A percentile compares a stretch with the other conserved stretches of the same genome.
These are phyloP conservation scores for Mercurialis annua DNA, from an alignment of 345 rosid genomes.

Conservation along the genomic window DNA sequence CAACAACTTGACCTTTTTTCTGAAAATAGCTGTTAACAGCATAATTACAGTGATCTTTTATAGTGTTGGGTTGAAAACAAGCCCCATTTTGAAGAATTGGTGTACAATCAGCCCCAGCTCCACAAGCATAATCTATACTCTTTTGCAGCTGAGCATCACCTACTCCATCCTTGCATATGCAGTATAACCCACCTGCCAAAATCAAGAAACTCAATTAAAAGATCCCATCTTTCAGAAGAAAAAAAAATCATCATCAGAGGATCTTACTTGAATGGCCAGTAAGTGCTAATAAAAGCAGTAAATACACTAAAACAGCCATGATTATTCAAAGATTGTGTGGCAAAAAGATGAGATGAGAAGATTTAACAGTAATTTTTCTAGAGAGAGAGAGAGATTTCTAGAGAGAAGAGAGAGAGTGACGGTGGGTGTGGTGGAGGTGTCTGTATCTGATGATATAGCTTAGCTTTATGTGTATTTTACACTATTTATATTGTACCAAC, in stretches of 20 bases:
- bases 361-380: background rate
- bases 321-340: conserved; percentile 19
- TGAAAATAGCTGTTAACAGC: conserved; percentile 90
- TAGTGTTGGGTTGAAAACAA: conserved; percentile 78
- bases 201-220: background rate
- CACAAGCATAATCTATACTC: conserved; percentile 83
- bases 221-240: background rate
- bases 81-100: conserved; percentile 50
- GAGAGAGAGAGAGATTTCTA: background rate
- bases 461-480: conserved; percentile 4
- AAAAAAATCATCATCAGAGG: background rate
- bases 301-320: conserved; percentile 53
- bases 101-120: conserved; percentile 43
- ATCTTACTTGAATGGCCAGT: conserved; percentile 67
- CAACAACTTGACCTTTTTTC: conserved; percentile 47
- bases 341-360: conserved; percentile 9
- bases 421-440: background rate
- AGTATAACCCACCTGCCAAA: conserved; percentile 47
- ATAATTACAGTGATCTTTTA: conserved; percentile 81
- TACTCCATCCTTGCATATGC: conserved; percentile 71
- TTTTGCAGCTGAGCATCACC: conserved; percentile 57
- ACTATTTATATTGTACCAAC: background rate
- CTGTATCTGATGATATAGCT: conserved; percentile 5
- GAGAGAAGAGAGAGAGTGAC: background rate
- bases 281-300: conserved; percentile 51